Conservation (phyloP, 2,329 filamentous ascomycete species). For the Arachnopeziza araneosa region DNA sequence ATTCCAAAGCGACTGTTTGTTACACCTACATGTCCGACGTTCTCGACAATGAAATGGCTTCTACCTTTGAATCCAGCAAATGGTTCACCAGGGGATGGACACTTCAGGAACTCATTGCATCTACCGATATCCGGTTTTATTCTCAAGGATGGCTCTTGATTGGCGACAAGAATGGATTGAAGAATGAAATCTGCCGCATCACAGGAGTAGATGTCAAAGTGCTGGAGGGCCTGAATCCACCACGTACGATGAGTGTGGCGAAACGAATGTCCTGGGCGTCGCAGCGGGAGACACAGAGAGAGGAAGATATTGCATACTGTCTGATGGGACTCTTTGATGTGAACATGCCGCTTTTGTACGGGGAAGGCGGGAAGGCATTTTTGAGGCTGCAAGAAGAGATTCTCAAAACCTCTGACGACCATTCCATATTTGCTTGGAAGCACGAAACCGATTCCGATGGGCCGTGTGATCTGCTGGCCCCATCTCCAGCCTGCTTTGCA, state of each 20-base stretch:
- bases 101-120: neutral
- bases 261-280: conserved; percentile 39
- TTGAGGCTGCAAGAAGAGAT: conserved; percentile 31
- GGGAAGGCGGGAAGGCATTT: conserved; percentile 30
- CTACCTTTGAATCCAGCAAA: neutral
- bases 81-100: neutral
- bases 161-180: neutral
- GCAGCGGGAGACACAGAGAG: conserved; percentile 29
- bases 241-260: conserved; percentile 21
- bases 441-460: neutral
- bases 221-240: neutral
- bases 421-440: conserved; percentile 29
- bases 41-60: neutral
- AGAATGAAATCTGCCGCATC: neutral
- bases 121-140: neutral
- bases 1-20: neutral
- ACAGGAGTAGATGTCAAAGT: neutral
- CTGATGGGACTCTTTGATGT: conserved; percentile 39
- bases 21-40: conserved; percentile 2
- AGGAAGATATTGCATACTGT: conserved; percentile 39
- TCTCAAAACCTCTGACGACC: conserved; percentile 27
- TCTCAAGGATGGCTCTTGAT: neutral
- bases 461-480: conserved; percentile 5
- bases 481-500: conserved; percentile 5
- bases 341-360: conserved; percentile 40